Percentiles rank a stretch among this genome's conserved stretches.
Evolutionary conservation across 1,139 yeast species (phyloP).

Genomic region (Fermentozyma sake): DNA sequence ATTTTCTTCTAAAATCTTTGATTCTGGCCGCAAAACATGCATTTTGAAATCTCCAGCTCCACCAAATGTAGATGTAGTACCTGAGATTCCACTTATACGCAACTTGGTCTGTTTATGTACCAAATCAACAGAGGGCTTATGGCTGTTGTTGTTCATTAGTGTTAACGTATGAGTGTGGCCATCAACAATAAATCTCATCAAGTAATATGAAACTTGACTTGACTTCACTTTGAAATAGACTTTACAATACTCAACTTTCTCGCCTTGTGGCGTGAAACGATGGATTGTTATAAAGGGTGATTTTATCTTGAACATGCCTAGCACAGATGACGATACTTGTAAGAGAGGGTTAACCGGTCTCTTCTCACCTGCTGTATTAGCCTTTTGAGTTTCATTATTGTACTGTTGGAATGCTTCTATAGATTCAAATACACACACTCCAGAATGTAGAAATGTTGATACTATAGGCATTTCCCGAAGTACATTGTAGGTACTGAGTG

Average conservation of each 20-base stretch:
- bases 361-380: background rate
- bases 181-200: conserved; percentile 21
- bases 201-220: conserved; percentile 32
- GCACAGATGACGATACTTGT: conserved; percentile 23
- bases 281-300: conserved; percentile 31
- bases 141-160: conserved; percentile 28
- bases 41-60: conserved; percentile 30
- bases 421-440: conserved; percentile 22
- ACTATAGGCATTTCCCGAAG: conserved; percentile 26
- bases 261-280: conserved; percentile 8
- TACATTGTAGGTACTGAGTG: conserved; percentile 15
- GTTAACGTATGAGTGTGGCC: conserved; percentile 12
- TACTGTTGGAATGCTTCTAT: conserved; percentile 14
- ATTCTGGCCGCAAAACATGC: conserved; percentile 19
- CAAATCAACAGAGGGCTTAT: conserved; percentile 34
- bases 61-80: conserved; percentile 38
- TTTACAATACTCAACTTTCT: conserved; percentile 23
- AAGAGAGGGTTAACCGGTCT: conserved; percentile 16
- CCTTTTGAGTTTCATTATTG: conserved; percentile 5
- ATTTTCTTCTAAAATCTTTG: conserved; percentile 23
- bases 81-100: conserved; percentile 32
- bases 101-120: conserved; percentile 24
- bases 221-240: conserved; percentile 30
- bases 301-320: conserved; percentile 28
- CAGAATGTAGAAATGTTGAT: conserved; percentile 26